Evolutionary conservation across 2,329 filamentous ascomycete species (phyloP), one percentile per base, ranked within the genome.

Genomic region (Stachybotrys echinatus): DNA sequence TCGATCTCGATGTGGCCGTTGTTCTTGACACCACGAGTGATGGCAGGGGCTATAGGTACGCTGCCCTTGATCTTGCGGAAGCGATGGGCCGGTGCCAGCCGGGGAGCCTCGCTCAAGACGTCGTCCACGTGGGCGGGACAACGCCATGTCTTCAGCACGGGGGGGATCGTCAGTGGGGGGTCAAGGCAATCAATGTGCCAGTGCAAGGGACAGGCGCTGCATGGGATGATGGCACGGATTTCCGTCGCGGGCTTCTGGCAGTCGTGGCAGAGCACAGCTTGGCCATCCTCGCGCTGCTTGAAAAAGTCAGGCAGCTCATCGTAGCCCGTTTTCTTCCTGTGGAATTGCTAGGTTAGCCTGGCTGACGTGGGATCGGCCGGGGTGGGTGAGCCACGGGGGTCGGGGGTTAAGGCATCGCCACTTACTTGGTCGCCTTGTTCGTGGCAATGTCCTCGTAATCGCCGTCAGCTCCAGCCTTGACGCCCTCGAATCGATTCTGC

Each of bases 151-250:
- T 85, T 83, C 47, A 86, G 76, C 47, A 84, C 79, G 12, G 92
- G 92, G 38, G 90, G 88, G 49, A 88, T 83, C 31, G 91, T 84
- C 62, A 92, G 72, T 31, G 92, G 92, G 23, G 90, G 89, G 63
- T 95, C 85, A 17, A 95, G 74, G 69, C 94, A 99, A 68, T 97
- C 92, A 47, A 96, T 75, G 71, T 99, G 94, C 88, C 92, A 99
- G 62, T 85, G 80, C 31, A 89, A 78, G 12, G 81, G 76, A 69
- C 92, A 99, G 61, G 80, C 82, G 67, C 91, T 91, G 73, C 92
- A 99, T 43, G 87, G 84, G 57, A 96, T 87, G 59, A 97, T 91
- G 57, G 86, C 81, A 22, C 87, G 83, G 37, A 65, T 58, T 54
- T 73, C 68, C 19, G 80, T 73, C 43, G 85, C 81, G 23, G 85